Percentiles rank a stretch among this genome's conserved stretches.
Conservation (phyloP, 108 stramenopile species). For the Cyclostephanos invisitatus region DNA sequence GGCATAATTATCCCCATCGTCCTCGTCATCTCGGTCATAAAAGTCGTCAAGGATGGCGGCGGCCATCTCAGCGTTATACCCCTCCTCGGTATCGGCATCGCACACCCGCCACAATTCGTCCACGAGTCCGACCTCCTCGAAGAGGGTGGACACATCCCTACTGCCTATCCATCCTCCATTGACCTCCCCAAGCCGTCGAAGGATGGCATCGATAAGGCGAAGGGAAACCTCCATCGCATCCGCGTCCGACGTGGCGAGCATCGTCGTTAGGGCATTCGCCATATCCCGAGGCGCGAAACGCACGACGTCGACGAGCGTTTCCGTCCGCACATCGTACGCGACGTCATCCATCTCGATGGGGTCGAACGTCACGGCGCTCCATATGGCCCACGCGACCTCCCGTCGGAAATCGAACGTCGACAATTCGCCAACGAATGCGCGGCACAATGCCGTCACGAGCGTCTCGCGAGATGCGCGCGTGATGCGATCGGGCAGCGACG, state of each 20-base stretch:
- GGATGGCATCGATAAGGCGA: conserved; percentile 22
- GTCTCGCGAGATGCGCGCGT: neutral
- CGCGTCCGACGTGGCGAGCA: conserved; percentile 14
- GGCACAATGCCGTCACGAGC: conserved; percentile 29
- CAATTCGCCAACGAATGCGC: conserved; percentile 8
- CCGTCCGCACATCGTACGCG: neutral
- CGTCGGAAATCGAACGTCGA: conserved; percentile 32
- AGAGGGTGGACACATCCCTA: conserved; percentile 15
- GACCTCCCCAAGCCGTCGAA: conserved; percentile 7
- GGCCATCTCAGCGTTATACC: conserved; percentile 34
- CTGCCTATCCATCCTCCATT: neutral
- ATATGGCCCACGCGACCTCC: conserved; percentile 38
- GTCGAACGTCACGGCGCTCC: conserved; percentile 25
- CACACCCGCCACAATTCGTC: conserved; percentile 42
- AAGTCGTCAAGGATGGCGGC: conserved; percentile 35
- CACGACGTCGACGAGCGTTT: conserved; percentile 13
- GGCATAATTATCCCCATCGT: conserved; percentile 5
- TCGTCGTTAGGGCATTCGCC: conserved; percentile 16
- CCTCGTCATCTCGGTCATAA: conserved; percentile 28
- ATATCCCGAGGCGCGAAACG: conserved; percentile 14
- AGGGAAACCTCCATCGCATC: conserved; percentile 27
- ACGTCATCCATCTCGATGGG: neutral
- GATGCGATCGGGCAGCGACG: conserved; percentile 1
- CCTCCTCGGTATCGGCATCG: conserved; percentile 35
- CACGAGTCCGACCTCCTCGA: conserved; percentile 42